Percentiles rank a stretch among this genome's conserved stretches.
Conservation (phyloP, 2,329 filamentous ascomycete genomes). For the Aspergillus luchuensis region DNA sequence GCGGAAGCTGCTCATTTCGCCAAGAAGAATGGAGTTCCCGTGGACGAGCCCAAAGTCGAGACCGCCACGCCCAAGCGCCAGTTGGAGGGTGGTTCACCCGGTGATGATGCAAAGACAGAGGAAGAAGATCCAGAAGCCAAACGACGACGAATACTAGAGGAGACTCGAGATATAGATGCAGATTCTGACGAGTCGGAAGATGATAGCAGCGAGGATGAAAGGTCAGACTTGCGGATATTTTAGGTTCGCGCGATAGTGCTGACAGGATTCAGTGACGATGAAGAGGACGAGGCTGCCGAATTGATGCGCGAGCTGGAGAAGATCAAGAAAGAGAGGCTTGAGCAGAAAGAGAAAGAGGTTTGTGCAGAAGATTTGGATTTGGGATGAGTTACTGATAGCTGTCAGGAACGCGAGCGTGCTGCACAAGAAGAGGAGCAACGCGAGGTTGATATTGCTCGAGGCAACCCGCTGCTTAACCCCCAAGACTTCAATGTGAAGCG, state of each 20-base stretch:
- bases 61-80: slow-evolving; percentile 63
- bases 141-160: slow-evolving; percentile 80
- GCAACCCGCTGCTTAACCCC: slow-evolving; percentile 85
- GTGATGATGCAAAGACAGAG: slow-evolving; percentile 39
- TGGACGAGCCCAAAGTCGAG: slow-evolving; percentile 46
- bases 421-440: slow-evolving; percentile 79
- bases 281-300: slow-evolving; percentile 83
- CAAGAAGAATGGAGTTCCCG: slow-evolving; percentile 71
- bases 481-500: slow-evolving; percentile 86
- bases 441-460: slow-evolving; percentile 84
- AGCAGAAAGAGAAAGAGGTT: slow-evolving; percentile 75
- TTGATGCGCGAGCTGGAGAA: slow-evolving; percentile 91
- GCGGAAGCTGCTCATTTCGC: slow-evolving; percentile 86
- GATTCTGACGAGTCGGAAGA: slow-evolving; percentile 67
- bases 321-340: slow-evolving; percentile 83
- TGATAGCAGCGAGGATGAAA: slow-evolving; percentile 64
- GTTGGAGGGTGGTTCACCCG: slow-evolving; percentile 55
- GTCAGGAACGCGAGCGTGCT: slow-evolving; percentile 74
- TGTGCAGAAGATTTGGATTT: slow-evolving; percentile 8
- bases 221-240: slow-evolving; percentile 34
- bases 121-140: slow-evolving; percentile 78
- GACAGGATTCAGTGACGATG: slow-evolving; percentile 60
- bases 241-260: slow-evolving; percentile 7
- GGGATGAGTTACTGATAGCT: slow-evolving; percentile 17
- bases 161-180: slow-evolving; percentile 84